Evolutionary conservation across 192 early-diverging fungal species (phyloP), one percentile per base, ranked within the genome.

Genomic region (Coemansia javaensis): DNA sequence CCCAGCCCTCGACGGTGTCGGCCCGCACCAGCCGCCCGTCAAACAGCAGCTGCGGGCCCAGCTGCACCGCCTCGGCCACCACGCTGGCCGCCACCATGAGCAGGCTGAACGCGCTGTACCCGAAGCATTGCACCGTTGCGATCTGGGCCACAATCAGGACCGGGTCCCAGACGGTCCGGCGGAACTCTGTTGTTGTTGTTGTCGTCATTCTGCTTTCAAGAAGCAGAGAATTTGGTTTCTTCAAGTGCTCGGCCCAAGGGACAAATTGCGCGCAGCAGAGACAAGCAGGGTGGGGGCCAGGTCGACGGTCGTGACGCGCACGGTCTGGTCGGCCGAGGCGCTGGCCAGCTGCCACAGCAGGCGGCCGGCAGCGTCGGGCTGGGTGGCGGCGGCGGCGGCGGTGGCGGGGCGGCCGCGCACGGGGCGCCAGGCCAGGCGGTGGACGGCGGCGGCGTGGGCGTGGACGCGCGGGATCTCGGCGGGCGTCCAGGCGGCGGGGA

Each of bases 301-400:
- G 15, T 43, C 36, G 27, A 71, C 27, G 3, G 46, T 66, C 35
- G 84, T 84, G 15, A 94, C 60, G 34, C 87, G 78, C 16, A 91
- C 80, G 13, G 87, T 82, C 34, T 82, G 78, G 68, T 94, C 90
- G 31, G 81, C 82, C 9, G 83, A 82, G 33, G 79, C 82, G 39
- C 75, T 82, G 5, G 85, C 88, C 42, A 90, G 67, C 47, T 79
- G 81, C 40, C 80, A 69, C 21, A n/a, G n/a, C n/a, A n/a, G n/a
- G n/a, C n/a, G n/a, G n/a, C n/a, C n/a, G n/a, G n/a, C n/a, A n/a
- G n/a, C n/a, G n/a, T n/a, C n/a, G n/a, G n/a, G n/a, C n/a, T n/a
- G n/a, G n/a, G n/a, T n/a, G n/a, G n/a, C n/a, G n/a, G n/a, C n/a
- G n/a, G 42, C 17, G 9, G 28, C 25, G 16, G 17, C 22, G 39